Base-by-base conservation (phyloP, 305 asterid species). In the Fraxinus greggii region DNA sequence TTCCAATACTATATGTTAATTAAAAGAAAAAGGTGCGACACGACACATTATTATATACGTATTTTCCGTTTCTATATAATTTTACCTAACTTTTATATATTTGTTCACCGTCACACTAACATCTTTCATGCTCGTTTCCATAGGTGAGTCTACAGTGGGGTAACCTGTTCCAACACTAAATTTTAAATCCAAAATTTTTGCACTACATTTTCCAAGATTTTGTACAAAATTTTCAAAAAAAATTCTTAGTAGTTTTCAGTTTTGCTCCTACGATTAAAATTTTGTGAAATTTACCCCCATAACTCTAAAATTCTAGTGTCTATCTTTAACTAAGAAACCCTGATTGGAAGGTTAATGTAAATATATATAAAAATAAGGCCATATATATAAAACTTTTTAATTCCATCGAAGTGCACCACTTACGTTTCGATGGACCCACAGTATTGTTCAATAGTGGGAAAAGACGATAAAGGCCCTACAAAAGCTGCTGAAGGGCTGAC, bases 81-180 rank as follows among this genome's bases (percentile, higher is more conserved):
- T 80, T 78, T 80, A 81, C 90, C 90, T 84, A 89, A 86, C 87
- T 78, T 65, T 28, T 82, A 12, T 33, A 59, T 36, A 67, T 78
- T 67, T 21, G 74, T 78, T 77, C 67, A 72, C 72, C 76, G 42
- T 42, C 59, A 79, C 51, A 13, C 48, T 69, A 19, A n/a, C 72
- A 81, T 79, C 82, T 85, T 84, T 82, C 90, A 90, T 92, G 92
- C 92, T 90, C 87, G 88, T 90, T 90, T 80, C 77, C 78, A 40
- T 9, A 15, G 48, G 48, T 8, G 13, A 38, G 9, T 38, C 0
- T 38, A 38, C 2, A 38, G 48, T 40, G 13, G 3, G 48, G 1
- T 40, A 0, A 40, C 3, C 48, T 40, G 4, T 15, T 40, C 48
- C 48, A 40, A 40, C 15, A 40, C 45, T 38, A 38, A 38, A 38